Evolutionary conservation across 768 basidiomycete genomes (phyloP), one percentile per base, ranked within the genome.

Genomic region (Amanita muscaria): DNA sequence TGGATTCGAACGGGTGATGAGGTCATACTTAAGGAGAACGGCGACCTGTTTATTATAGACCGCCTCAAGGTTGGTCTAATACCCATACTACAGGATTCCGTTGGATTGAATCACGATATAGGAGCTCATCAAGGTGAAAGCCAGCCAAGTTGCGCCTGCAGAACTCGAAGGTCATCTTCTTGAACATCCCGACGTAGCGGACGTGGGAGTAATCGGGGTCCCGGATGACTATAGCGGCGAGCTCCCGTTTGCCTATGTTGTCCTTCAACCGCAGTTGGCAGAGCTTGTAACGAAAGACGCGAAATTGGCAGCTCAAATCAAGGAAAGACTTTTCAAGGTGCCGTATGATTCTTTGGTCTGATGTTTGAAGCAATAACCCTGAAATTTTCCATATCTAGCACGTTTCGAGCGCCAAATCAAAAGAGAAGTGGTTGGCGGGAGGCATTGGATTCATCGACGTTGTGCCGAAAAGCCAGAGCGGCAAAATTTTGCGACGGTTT

Each of bases 1-100:
- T 83, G 81, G 83, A 57, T 81, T 14, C 66, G 66, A 39, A 83
- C 83, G 1, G 82, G 80, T 1, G 80, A 82, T 49, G 70, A 79
- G 52, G 79, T 77, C 10, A 47, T 63, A 5, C 60, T 82, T 35
- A 67, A 66, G 22, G 59, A 69, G 38, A 64, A 73, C 35, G 61
- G 65, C 7, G 79, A 82, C 44, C 49, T 82, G 1, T 79, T 73
- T 41, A 67, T 81, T 32, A 52, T 73, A 8, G 79, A 82, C 56
- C 69, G 80, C 25, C 60, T 81, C 42, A 82, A 83, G 66, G 77
- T 73, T 53, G 9, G 37, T 21, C 4, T n/a, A 32, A 22, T 25
- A 25, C 37, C 18, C 21, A 18, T 15, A 9, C 32, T 1, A 16
- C 32, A 19, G 11, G 34, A 32, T 8, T 29, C 27, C 27, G 27